Evolutionary conservation across 192 early-diverging fungal genomes (phyloP), one percentile per base, ranked within the genome.

Genomic region (Gamsiella multidivaricata): DNA sequence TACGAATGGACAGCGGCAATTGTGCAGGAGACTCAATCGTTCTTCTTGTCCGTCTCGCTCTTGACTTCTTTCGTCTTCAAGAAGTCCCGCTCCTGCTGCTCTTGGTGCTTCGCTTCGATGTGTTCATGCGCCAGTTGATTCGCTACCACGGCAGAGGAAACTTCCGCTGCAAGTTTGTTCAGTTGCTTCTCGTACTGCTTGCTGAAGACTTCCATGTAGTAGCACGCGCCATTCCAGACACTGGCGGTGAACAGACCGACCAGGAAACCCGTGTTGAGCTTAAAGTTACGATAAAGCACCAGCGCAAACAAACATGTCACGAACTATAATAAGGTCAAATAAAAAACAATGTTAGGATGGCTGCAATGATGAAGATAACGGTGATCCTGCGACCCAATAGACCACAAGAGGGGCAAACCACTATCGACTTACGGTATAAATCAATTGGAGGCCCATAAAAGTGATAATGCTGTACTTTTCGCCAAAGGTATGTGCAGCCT

Each of bases 141-240:
- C 0, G 74, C 74, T 5, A 61, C 61, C 28, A 69, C 66, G 7
- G 74, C 74, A 20, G 57, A 56, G 2, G 66, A 56, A 2, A 78
- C 66, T 22, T 78, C 65, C 6, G 41, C 65, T 1, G 74, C 74
- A 37, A 78, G 41, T 47, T 64, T 78, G 23, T 23, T 61, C 45
- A 78, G 46, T 18, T 78, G 74, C 36, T 56, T 56, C 50, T 78
- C 74, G 45, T 91, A 91, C 37, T 85, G 76, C 46, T 82, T 80
- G 41, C 82, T 84, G 64, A 91, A 91, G 0, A 91, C 88, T 37
- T 91, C 90, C 74, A 91, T 88, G 78, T 91, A 91, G 45, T 89
- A 91, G 42, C 81, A 80, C 4, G 89, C 88, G 3, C 90, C 90
- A 49, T 91, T 91, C 81, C 83, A 90, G 10, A 88, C 87, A 56